Evolutionary conservation across 1,284 basidiomycete genomes (phyloP).

Genomic region (Leccinum pachyderme): DNA sequence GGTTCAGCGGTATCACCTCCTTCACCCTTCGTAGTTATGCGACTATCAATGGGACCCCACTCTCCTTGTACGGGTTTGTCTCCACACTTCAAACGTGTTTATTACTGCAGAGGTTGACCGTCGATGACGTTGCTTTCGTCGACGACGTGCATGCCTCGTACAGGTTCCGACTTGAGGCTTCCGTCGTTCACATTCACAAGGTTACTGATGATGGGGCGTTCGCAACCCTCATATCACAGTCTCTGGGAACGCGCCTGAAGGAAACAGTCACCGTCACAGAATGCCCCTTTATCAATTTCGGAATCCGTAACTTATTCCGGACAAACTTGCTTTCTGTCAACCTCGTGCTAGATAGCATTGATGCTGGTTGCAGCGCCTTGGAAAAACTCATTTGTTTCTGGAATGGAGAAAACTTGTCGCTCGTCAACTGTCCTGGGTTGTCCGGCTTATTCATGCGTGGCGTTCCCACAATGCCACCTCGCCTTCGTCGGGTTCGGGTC

Average conservation of each 20-base stretch:
- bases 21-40: neutral
- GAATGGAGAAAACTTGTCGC: constrained; percentile 13
- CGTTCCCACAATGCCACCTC: constrained; percentile 1
- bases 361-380: neutral
- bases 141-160: constrained; percentile 12
- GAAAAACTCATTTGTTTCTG: constrained; percentile 11
- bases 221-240: constrained; percentile 5
- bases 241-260: constrained; percentile 8
- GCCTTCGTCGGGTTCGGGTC: constrained; percentile 8
- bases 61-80: constrained; percentile 8
- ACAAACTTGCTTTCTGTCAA: constrained; percentile 1
- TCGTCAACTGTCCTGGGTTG: constrained; percentile 11
- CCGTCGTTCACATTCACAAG: constrained; percentile 3
- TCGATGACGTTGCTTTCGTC: constrained; percentile 8
- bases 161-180: constrained; percentile 12
- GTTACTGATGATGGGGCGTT: constrained; percentile 2
- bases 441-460: constrained; percentile 7
- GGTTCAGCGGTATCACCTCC: constrained; percentile 7
- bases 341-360: constrained; percentile 9
- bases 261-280: constrained; percentile 1
- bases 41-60: neutral
- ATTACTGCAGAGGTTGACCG: neutral
- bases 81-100: constrained; percentile 3
- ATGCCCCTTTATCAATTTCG: constrained; percentile 11
- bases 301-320: neutral